Base-by-base conservation (phyloP, 169 alveolate genomes). In the Plasmodium gallinaceum region DNA sequence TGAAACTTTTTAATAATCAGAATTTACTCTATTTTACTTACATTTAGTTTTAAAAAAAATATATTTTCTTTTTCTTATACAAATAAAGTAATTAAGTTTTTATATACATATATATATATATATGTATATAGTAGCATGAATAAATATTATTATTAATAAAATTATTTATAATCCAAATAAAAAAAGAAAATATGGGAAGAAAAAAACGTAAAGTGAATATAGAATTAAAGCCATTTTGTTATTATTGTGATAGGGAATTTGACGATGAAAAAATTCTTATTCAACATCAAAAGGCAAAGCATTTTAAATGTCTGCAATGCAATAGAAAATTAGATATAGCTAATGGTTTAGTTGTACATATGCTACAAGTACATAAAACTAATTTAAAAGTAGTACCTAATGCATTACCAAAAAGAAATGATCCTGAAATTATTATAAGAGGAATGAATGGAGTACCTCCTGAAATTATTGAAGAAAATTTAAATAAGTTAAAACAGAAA, bases 401-500 rank as follows among this genome's bases (percentile, higher is more conserved):
- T 90, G 99, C 99, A 0, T 94, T 98, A 74, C 96, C 98, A 22
- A 99, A 99, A 58, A 94, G 99, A 75, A 99, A 98, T 83, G 93
- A 97, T 58, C 94, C 97, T 26, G 99, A 96, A 71, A 88, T 98
- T 14, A 95, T 96, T 48, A 96, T 98, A 43, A 98, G 97, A 94
- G 99, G 99, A 12, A 98, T 98, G 99, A 97, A 98, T 72, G 99
- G 99, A 26, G 98, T 98, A 9, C 99, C 99, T 43, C 45, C 91
- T 18, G 97, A 94, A 51, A 72, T 96, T 24, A 94, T 97, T 22
- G 97, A 94, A 64, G 98, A 97, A 74, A 94, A 94, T 60, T 93
- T 91, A 70, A 48, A 52, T 61, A 93, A 94, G 66, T 93, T 92
- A 46, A 80, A 86, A 68, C 92, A 93, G 69, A 93, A 92, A 58